Conservation (phyloP, 140 eudicot genomes). For the Eryngium alpinum region DNA sequence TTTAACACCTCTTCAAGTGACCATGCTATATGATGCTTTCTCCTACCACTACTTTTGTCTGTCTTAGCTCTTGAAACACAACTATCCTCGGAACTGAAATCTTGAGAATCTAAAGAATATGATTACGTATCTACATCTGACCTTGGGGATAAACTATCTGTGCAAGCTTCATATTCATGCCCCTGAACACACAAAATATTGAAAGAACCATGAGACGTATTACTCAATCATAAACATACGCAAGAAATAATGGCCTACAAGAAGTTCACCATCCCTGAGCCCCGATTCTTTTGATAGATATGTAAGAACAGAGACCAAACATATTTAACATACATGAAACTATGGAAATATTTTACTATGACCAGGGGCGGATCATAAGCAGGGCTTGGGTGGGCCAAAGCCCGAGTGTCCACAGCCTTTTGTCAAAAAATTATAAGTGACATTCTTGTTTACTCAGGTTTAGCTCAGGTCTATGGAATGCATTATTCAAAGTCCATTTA, state of each 20-base stretch:
- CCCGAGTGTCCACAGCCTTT: no score
- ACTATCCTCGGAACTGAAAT: constrained; percentile 13
- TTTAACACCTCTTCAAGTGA: constrained; percentile 25
- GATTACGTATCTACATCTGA: constrained; percentile 6
- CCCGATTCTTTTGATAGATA: background rate
- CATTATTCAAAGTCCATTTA: no score
- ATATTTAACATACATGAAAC: background rate
- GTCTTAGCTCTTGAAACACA: background rate
- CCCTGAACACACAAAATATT: constrained; percentile 2
- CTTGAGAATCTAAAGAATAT: constrained; percentile 12
- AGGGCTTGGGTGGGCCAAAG: no score
- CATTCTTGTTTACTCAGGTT: no score
- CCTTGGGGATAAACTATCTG: background rate
- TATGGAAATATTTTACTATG: background rate
- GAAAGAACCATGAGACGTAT: background rate
- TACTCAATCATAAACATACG: background rate
- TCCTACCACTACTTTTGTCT: constrained; percentile 14
- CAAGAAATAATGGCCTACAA: background rate
- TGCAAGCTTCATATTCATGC: constrained; percentile 7
- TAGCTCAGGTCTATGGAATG: no score
- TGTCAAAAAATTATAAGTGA: no score
- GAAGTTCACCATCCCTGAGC: background rate
- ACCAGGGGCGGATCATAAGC: no score
- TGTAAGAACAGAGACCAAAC: background rate
- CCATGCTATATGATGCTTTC: constrained; percentile 26